A percentile compares a stretch with the other conserved stretches of the same genome.
These are phyloP conservation scores for Tolypocladium ovalisporum DNA, from an alignment of 2,329 filamentous ascomycete genomes.

Conservation along the genomic window DNA sequence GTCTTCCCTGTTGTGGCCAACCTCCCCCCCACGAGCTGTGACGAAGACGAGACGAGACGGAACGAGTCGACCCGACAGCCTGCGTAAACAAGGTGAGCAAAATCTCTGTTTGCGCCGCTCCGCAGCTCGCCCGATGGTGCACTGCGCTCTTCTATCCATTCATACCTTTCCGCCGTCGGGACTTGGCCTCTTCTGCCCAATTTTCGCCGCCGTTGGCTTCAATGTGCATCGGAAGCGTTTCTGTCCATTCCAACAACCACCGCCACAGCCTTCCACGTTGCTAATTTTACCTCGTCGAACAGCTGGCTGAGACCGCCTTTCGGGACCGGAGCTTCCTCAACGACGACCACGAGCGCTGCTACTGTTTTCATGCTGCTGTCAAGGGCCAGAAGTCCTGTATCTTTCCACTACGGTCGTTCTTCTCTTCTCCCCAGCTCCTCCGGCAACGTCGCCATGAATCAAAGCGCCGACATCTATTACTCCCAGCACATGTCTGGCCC, in stretches of 20 bases:
- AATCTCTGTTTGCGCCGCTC: constrained; percentile 10
- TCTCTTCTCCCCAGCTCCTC: constrained; percentile 21
- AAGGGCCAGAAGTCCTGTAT: background rate
- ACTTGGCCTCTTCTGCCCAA: background rate
- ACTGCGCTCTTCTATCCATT: background rate
- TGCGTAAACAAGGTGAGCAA: constrained; percentile 4
- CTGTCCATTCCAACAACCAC: background rate
- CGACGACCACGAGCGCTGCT: background rate
- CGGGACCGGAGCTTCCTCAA: background rate
- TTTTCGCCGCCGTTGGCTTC: background rate
- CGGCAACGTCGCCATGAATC: constrained; percentile 60
- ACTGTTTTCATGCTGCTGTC: background rate
- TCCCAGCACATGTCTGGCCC: constrained; percentile 69
- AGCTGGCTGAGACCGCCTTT: background rate
- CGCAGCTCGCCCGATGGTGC: background rate
- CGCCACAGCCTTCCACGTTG: background rate
- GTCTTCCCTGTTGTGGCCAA: constrained; percentile 13
- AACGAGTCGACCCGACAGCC: background rate
- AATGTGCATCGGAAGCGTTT: background rate
- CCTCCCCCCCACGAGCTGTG: background rate
- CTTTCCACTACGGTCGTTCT: background rate
- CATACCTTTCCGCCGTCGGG: background rate
- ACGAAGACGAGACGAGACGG: constrained; percentile 4
- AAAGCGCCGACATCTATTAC: constrained; percentile 78
- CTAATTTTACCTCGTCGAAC: background rate